Conservation (phyloP, 306 rosid species). For the Cicer judaicum region DNA sequence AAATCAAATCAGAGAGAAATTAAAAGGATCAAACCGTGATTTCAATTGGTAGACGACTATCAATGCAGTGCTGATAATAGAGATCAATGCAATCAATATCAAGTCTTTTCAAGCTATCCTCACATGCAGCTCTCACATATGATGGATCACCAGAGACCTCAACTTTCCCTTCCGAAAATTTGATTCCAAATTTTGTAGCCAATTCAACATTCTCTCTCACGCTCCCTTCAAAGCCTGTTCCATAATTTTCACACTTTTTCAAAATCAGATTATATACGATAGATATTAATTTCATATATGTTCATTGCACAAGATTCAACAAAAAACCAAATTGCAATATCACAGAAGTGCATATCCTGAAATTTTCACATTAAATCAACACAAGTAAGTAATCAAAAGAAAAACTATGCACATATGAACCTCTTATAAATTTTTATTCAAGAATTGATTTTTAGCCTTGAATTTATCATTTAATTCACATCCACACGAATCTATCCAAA, state of each 20-base stretch:
- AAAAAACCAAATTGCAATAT: not conserved
- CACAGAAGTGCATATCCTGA: not conserved
- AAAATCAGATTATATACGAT: not conserved
- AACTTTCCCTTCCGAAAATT: constrained; percentile 13
- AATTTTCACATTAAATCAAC: not conserved
- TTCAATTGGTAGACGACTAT: constrained; percentile 73
- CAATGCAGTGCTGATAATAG: constrained; percentile 76
- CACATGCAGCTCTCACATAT: constrained; percentile 72
- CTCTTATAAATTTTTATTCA: no score
- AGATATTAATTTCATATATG: not conserved
- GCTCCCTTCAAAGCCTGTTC: constrained; percentile 51
- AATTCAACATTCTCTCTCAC: constrained; percentile 54
- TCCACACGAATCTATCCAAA: no score
- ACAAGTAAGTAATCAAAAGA: no score
- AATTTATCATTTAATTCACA: no score
- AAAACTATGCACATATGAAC: no score
- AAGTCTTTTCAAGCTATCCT: constrained; percentile 70
- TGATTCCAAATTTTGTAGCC: constrained; percentile 67
- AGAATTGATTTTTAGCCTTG: no score
- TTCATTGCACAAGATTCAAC: not conserved
- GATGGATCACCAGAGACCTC: constrained; percentile 65
- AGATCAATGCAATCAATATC: constrained; percentile 65
- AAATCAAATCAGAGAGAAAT: not conserved
- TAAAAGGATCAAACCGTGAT: constrained; percentile 53
- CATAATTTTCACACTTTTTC: not conserved